Evolutionary conservation across 2,329 filamentous ascomycete genomes (phyloP).

Genomic region (Trichophaea hybrida): DNA sequence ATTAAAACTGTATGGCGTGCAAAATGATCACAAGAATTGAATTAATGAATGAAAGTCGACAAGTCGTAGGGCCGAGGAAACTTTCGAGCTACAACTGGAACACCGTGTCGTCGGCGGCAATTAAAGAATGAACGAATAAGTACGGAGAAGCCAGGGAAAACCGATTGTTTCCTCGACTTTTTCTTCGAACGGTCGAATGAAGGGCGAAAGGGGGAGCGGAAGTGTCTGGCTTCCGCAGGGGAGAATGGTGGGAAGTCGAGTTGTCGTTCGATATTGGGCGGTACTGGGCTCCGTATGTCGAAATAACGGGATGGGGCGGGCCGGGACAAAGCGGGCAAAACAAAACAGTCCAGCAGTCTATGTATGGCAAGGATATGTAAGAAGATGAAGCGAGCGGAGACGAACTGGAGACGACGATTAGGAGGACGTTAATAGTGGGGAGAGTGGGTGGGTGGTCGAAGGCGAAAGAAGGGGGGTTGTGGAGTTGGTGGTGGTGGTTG

Average conservation of each 20-base stretch:
- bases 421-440: not conserved
- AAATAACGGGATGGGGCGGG: slow-evolving; percentile 1
- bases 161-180: not conserved
- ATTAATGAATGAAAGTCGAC: slow-evolving; percentile 9
- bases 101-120: not conserved
- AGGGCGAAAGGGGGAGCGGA: not conserved
- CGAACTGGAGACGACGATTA: not conserved
- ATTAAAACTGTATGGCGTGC: slow-evolving; percentile 20
- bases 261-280: not conserved
- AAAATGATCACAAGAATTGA: slow-evolving; percentile 24
- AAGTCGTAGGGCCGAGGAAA: not conserved
- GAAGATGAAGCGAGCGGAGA: slow-evolving; percentile 2
- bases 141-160: not conserved
- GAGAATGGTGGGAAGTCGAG: not conserved
- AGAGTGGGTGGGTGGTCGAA: not conserved
- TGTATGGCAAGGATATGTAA: not conserved
- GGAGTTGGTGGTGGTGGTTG: not conserved
- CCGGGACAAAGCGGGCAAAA: slow-evolving; percentile 1
- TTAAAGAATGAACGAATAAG: not conserved
- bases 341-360: slow-evolving; percentile 7
- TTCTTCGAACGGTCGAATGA: not conserved
- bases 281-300: not conserved
- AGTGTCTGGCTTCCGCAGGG: not conserved
- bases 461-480: not conserved
- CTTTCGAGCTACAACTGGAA: slow-evolving; percentile 1